These are phyloP conservation scores for Eucalyptus polyanthemos DNA, from an alignment of 345 rosid genomes.

Conservation along the genomic window DNA sequence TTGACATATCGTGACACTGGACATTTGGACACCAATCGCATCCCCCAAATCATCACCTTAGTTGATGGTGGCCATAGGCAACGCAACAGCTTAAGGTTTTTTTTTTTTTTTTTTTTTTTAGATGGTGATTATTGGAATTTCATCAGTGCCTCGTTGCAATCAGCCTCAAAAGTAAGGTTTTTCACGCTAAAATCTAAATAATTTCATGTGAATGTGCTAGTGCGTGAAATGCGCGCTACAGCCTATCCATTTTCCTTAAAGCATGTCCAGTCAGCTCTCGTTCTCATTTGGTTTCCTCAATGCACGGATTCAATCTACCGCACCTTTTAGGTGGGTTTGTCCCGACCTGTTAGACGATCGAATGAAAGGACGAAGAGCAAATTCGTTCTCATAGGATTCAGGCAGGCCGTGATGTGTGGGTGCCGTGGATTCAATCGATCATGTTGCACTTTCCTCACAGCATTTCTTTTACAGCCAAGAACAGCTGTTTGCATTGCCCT, in stretches of 20 bases:
- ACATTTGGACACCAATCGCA: not conserved
- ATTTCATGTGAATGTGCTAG: not conserved
- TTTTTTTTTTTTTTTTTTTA: not conserved
- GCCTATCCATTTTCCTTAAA: not conserved
- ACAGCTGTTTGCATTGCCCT: not conserved
- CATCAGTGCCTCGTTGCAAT: not conserved
- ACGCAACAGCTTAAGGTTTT: not conserved
- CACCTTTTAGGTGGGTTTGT: not conserved
- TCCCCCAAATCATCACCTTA: not conserved
- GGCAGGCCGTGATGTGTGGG: not conserved
- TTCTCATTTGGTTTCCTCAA: not conserved
- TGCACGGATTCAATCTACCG: not conserved
- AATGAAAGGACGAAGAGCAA: not conserved
- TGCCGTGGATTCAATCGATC: not conserved
- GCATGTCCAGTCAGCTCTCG: not conserved
- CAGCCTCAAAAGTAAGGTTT: not conserved
- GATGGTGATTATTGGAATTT: not conserved
- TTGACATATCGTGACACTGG: not conserved
- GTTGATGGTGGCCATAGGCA: not conserved
- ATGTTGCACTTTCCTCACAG: not conserved
- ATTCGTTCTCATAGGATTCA: not conserved
- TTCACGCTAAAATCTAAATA: not conserved
- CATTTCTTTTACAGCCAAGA: not conserved
- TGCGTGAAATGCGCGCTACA: not conserved
- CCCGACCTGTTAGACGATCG: not conserved